Evolutionary conservation across 1,139 yeast genomes (phyloP), one percentile per base, ranked within the genome.

Genomic region (Blastobotrys buckinghamii): DNA sequence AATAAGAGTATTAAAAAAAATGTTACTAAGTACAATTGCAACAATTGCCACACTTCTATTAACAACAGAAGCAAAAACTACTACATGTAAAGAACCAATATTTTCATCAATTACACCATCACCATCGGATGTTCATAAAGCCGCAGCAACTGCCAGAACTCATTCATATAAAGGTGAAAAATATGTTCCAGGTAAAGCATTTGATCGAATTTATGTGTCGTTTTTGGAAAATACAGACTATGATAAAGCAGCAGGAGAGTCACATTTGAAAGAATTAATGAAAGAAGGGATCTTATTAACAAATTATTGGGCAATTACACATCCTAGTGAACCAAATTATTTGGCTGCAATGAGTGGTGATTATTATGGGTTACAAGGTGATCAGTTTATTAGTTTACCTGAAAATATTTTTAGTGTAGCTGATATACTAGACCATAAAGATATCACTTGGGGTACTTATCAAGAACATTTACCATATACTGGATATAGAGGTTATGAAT

Each of bases 321-420:
- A 74, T 57, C 77, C 78, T 44, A 74, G 79, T 1, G 75, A 75
- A 66, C 77, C 78, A 54, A 75, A 75, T 64, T 75, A 75, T 60
- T 59, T 74, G 54, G 74, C 74, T 29, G 61, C 76, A 44, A 75
- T 68, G 47, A 72, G 70, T 48, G 79, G 79, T 53, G 77, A 72
- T 59, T 72, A 74, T 61, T 74, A 73, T 52, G 74, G 76, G 17
- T 65, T 74, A 47, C 66, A 63, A 48, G 66, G 66, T 49, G 79
- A 75, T 59, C 64, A 68, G 51, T 74, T 72, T 59, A 65, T 69
- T 53, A 51, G 64, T 12, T 54, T 74, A 40, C 79, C 79, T 42
- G 47, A 57, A 20, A 73, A 73, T 58, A 69, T 75, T 35, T 74
- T 78, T 41, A 68, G 72, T 37, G 53, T 75, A 38, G 78, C 67